A percentile compares a stretch with the other conserved stretches of the same genome.
These are phyloP conservation scores for Myriosclerotinia scirpicola DNA, from an alignment of 2,329 filamentous ascomycete genomes.

Conservation along the genomic window DNA sequence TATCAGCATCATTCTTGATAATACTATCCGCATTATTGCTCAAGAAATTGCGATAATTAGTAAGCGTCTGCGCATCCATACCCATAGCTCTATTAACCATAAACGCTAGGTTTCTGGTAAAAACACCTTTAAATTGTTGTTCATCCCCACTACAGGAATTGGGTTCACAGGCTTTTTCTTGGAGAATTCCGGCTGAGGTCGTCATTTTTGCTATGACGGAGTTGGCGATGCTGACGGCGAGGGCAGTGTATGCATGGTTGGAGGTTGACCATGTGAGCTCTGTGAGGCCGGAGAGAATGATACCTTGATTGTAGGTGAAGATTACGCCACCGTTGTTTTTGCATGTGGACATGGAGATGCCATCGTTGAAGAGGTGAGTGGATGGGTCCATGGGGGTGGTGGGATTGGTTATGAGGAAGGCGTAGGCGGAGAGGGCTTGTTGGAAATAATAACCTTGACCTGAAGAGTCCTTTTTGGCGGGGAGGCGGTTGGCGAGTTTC, in stretches of 20 bases:
- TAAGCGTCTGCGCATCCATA: neutral
- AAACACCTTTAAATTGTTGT: constrained; percentile 72
- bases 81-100: constrained; percentile 46
- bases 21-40: constrained; percentile 18
- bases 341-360: constrained; percentile 49
- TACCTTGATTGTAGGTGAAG: constrained; percentile 62
- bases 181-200: constrained; percentile 50
- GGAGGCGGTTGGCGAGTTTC: constrained; percentile 55
- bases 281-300: constrained; percentile 57
- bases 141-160: constrained; percentile 47
- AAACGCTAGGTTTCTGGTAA: constrained; percentile 62
- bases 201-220: constrained; percentile 51
- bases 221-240: constrained; percentile 54
- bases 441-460: constrained; percentile 55
- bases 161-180: constrained; percentile 53
- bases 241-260: constrained; percentile 43
- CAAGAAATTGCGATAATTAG: constrained; percentile 10
- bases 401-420: constrained; percentile 49
- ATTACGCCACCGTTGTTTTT: constrained; percentile 47
- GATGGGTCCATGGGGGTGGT: constrained; percentile 50
- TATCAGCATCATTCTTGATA: neutral
- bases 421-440: constrained; percentile 51
- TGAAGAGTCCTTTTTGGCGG: constrained; percentile 45
- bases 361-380: constrained; percentile 54
- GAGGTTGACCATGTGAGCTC: constrained; percentile 57